phyloP scores from a whole-genome alignment of 2,329 filamentous ascomycete species.

The Apiospora malaysiana region DNA sequence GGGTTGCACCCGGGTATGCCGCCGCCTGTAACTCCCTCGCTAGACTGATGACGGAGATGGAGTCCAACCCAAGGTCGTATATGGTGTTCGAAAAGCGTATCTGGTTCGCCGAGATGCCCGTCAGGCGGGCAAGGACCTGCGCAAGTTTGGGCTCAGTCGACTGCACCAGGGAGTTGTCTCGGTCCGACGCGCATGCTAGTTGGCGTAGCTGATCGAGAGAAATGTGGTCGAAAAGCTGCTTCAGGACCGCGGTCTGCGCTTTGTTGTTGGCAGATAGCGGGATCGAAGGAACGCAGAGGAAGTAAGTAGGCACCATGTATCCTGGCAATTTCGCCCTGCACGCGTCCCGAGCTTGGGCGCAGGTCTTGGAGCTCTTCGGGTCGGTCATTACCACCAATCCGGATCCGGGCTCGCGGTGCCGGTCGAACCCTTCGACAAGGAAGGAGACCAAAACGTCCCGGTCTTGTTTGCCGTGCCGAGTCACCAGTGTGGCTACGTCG shows the following conservation, averaged over 20 bases:
- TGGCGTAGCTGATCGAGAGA: constrained; percentile 65
- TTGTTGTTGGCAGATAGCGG: constrained; percentile 92
- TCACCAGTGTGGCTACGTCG: constrained; percentile 79
- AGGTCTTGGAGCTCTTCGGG: neutral
- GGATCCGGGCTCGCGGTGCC: neutral
- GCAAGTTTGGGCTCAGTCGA: constrained; percentile 54
- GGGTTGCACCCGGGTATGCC: constrained; percentile 65
- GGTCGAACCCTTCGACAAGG: constrained; percentile 49
- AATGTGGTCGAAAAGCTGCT: constrained; percentile 67
- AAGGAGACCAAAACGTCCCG: constrained; percentile 87
- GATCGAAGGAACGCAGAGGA: constrained; percentile 72
- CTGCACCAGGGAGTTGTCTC: constrained; percentile 38
- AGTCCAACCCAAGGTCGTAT: constrained; percentile 88
- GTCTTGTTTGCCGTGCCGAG: constrained; percentile 71
- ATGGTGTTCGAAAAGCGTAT: constrained; percentile 68
- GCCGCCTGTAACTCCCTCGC: constrained; percentile 65
- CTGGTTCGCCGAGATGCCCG: constrained; percentile 47
- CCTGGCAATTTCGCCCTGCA: constrained; percentile 74
- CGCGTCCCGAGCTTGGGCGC: constrained; percentile 55
- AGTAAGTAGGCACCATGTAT: constrained; percentile 92
- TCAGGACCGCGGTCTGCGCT: constrained; percentile 75
- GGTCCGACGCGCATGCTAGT: constrained; percentile 55
- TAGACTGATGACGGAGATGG: constrained; percentile 80
- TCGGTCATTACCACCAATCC: constrained; percentile 12
- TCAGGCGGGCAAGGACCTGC: constrained; percentile 58